Evolutionary conservation across 805 yeast genomes (phyloP), one percentile per base, ranked within the genome.

Genomic region (Candida suzukii): DNA sequence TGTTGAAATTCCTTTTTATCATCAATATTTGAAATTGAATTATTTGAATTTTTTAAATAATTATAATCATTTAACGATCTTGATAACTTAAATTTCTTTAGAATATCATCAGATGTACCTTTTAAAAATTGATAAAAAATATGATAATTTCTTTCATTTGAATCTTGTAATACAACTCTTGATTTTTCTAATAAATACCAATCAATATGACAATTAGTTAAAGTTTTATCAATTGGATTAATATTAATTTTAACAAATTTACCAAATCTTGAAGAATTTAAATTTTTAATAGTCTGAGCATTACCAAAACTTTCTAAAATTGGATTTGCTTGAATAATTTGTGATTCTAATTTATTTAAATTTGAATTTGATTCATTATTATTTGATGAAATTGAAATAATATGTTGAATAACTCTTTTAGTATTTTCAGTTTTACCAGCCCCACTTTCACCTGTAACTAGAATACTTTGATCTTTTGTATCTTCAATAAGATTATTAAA

Each of bases 401-500:
- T 70, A 59, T 88, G 93, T 59, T 90, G 97, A 45, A 93, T 83
- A 41, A 93, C 88, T 57, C 85, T 88, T 61, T 93, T 93, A 4
- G 99, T 93, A 51, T 88, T 93, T 64, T 93, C 99, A 0, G 99
- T 93, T 58, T 93, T 93, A 40, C 99, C 99, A 0, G 99, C 99
- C 50, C 99, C 99, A 20, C 95, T 83, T 58, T 93, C 99, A 48
- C 99, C 99, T 0, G 99, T 93, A n/a, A 93, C 97, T 38, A 93
- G 68, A 41, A 93, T 88, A 12, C 95, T 81, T 65, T 93, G 99
- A 60, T 90, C 83, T 52, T 78, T 79, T 39, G 67, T 71, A 48
- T 83, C 80, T 12, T 73, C 68, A 12, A 87, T 65, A 57, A 93
- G 66, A 52, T 81, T 84, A 47, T 87, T 76, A 51, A 80, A 86